phyloP scores from a whole-genome alignment of 1,139 yeast species.

The Candida tetrigidarum region DNA sequence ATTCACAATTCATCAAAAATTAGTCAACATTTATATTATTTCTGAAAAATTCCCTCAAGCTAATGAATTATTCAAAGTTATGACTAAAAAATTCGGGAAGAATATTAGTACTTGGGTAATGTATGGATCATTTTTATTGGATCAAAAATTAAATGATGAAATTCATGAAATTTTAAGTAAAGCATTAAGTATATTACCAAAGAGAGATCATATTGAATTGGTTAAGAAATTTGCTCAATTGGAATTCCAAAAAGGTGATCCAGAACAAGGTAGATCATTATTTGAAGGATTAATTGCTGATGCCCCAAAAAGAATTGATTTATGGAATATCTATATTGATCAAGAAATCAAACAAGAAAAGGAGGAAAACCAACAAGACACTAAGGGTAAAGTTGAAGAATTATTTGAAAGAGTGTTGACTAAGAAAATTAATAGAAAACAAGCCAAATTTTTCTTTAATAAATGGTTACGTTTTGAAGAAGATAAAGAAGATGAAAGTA shows the following conservation, averaged over 20 bases:
- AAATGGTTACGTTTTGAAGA: slow-evolving; percentile 90
- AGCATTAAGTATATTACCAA: slow-evolving; percentile 75
- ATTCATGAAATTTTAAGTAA: slow-evolving; percentile 74
- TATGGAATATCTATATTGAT: slow-evolving; percentile 95
- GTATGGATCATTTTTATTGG: slow-evolving; percentile 76
- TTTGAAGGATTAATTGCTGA: slow-evolving; percentile 91
- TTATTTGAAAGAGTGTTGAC: slow-evolving; percentile 79
- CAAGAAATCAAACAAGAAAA: slow-evolving; percentile 76
- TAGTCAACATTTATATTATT: slow-evolving; percentile 73
- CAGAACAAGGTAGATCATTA: slow-evolving; percentile 93
- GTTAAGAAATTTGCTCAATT: slow-evolving; percentile 89
- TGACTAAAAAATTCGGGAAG: slow-evolving; percentile 83
- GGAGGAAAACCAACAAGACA: slow-evolving; percentile 39
- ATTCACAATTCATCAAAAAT: slow-evolving; percentile 74
- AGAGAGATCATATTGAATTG: slow-evolving; percentile 76
- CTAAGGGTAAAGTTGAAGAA: slow-evolving; percentile 68
- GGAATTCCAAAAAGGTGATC: slow-evolving; percentile 84
- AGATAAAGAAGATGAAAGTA: slow-evolving; percentile 65
- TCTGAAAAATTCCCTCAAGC: slow-evolving; percentile 76
- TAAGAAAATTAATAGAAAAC: slow-evolving; percentile 80
- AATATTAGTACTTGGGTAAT: slow-evolving; percentile 75
- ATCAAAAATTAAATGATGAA: slow-evolving; percentile 56
- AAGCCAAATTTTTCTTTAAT: slow-evolving; percentile 92
- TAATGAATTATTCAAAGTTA: slow-evolving; percentile 62
- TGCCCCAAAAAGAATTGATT: slow-evolving; percentile 88